Evolutionary conservation across 768 basidiomycete genomes (phyloP).

Genomic region (Rhodotorula paludigena): DNA sequence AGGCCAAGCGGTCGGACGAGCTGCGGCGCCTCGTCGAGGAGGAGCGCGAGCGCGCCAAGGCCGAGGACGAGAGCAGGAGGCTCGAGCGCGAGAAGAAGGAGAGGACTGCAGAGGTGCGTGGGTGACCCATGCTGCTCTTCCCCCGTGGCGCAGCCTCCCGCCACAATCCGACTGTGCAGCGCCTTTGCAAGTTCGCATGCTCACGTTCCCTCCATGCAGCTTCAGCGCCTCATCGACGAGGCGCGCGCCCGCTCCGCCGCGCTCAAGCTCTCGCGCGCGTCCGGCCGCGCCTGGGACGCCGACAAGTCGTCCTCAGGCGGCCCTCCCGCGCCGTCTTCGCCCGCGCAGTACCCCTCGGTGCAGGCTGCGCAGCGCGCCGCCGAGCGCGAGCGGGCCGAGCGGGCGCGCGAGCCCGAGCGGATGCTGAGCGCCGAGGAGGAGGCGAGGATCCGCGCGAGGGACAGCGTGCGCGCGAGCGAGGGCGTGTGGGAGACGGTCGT

Average conservation of each 20-base stretch:
- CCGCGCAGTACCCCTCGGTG: slow-evolving; percentile 15
- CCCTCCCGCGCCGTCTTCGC: neutral
- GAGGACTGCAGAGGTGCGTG: slow-evolving; percentile 2
- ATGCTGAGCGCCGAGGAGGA: neutral
- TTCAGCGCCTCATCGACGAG: slow-evolving; percentile 20
- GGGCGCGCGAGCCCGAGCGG: neutral
- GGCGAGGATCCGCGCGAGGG: slow-evolving; percentile 3
- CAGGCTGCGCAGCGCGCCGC: neutral
- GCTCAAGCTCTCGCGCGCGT: slow-evolving; percentile 11
- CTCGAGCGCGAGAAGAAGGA: neutral
- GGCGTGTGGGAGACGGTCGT: slow-evolving; percentile 28
- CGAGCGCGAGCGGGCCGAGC: neutral
- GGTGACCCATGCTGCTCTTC: no score
- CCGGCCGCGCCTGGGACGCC: slow-evolving; percentile 28
- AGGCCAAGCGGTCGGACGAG: neutral
- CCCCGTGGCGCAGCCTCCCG: no score
- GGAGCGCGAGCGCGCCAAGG: neutral
- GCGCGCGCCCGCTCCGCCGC: slow-evolving; percentile 22
- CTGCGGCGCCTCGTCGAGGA: neutral
- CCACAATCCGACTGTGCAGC: neutral
- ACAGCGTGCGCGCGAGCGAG: slow-evolving; percentile 18
- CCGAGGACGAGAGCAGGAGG: neutral
- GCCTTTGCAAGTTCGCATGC: neutral
- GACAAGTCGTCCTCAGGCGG: slow-evolving; percentile 3
- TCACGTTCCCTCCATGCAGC: neutral